Evolutionary conservation across 768 basidiomycete species (phyloP).

Genomic region (Rhizopogon salebrosus): DNA sequence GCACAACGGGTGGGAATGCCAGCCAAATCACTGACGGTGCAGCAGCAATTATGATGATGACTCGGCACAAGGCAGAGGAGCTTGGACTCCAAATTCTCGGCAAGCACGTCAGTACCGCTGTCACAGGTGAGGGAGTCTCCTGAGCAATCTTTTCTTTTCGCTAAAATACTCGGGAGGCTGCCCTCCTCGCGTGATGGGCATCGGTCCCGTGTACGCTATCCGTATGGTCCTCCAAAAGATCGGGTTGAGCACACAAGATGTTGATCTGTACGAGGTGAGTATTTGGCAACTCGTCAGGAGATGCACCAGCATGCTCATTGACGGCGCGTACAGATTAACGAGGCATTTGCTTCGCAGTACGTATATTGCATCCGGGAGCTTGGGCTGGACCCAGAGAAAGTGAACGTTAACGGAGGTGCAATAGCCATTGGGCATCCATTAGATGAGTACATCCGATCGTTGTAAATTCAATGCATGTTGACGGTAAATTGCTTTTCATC

Average conservation of each 20-base stretch:
- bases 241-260: conserved; percentile 62
- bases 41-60: conserved; percentile 80
- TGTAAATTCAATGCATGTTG: conserved; percentile 1
- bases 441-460: conserved; percentile 46
- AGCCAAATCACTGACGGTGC: conserved; percentile 84
- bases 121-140: conserved; percentile 43
- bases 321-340: conserved; percentile 63
- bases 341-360: conserved; percentile 84
- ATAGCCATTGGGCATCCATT: conserved; percentile 83
- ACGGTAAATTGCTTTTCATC: conserved; percentile 15
- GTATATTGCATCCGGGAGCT: conserved; percentile 69
- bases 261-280: conserved; percentile 74
- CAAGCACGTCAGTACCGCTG: conserved; percentile 69
- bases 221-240: conserved; percentile 65
- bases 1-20: conserved; percentile 83
- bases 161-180: conserved; percentile 37
- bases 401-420: conserved; percentile 88
- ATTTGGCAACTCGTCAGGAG: not conserved
- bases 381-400: conserved; percentile 55
- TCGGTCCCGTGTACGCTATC: conserved; percentile 83
- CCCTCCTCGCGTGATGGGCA: conserved; percentile 81
- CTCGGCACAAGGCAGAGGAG: conserved; percentile 69
- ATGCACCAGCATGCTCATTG: not conserved
- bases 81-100: conserved; percentile 70
- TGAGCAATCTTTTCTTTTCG: not conserved